Evolutionary conservation across 108 stramenopile genomes (phyloP).

Genomic region (Aurantiochytrium sp.): DNA sequence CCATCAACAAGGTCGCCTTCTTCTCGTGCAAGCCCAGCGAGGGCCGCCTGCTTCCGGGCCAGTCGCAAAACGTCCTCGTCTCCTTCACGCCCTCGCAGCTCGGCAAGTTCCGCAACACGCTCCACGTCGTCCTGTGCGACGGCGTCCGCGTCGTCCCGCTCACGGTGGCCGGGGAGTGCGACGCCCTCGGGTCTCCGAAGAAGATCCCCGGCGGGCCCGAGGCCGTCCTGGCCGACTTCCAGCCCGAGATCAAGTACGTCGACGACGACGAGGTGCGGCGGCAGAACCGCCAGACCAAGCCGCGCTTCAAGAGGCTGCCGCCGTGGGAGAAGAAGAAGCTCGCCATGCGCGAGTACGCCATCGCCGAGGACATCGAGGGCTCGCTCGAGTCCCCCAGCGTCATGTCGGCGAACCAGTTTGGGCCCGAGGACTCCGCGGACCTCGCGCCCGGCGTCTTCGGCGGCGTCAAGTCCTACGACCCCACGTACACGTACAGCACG

Average conservation of each 20-base stretch:
- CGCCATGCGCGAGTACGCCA: neutral
- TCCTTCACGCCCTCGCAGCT: constrained; percentile 35
- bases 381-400: neutral
- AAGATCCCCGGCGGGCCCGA: constrained; percentile 28
- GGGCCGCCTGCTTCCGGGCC: constrained; percentile 28
- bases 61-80: constrained; percentile 28
- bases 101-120: constrained; percentile 2
- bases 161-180: constrained; percentile 9
- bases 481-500: constrained; percentile 19
- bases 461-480: neutral
- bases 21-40: constrained; percentile 10
- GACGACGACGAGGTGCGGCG: constrained; percentile 18
- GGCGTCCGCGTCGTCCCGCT: constrained; percentile 31
- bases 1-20: constrained; percentile 32
- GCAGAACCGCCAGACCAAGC: neutral
- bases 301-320: neutral
- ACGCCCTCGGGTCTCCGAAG: neutral
- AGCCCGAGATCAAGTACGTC: constrained; percentile 36
- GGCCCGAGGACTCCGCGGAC: neutral
- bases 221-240: constrained; percentile 6
- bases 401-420: neutral
- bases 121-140: constrained; percentile 7
- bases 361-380: neutral
- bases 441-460: neutral
- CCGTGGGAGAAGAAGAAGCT: constrained; percentile 25